Conservation (phyloP, 768 basidiomycete species). For the Sistotremastrum niveocremeum region DNA sequence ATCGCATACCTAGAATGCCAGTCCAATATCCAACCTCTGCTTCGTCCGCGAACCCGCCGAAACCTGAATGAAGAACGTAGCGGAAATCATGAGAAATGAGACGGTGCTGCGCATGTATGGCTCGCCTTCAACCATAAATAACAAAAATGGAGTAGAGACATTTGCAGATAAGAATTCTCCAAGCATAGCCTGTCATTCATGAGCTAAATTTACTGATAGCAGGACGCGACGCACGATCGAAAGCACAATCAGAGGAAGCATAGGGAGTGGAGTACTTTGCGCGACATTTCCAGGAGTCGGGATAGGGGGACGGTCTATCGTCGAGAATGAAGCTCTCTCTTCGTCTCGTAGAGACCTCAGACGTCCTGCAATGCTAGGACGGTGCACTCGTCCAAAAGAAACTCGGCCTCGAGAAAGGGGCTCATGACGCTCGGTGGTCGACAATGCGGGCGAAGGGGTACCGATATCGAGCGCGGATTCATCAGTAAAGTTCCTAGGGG, state of each 20-base stretch:
- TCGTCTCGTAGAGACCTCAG: conserved; percentile 1
- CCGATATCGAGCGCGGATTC: conserved; percentile 5
- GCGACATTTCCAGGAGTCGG: conserved; percentile 65
- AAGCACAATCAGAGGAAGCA: conserved; percentile 79
- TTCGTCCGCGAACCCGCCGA: conserved; percentile 59
- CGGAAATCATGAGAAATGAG: conserved; percentile 3
- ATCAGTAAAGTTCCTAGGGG: conserved; percentile 1
- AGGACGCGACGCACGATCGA: conserved; percentile 55
- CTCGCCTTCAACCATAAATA: conserved; percentile 88
- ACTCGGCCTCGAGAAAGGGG: conserved; percentile 2
- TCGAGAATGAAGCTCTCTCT: conserved; percentile 9
- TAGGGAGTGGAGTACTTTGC: conserved; percentile 71
- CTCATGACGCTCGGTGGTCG: background rate
- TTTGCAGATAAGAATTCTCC: conserved; percentile 93
- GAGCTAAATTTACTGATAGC: conserved; percentile 3
- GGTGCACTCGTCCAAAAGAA: conserved; percentile 6
- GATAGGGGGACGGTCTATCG: conserved; percentile 49
- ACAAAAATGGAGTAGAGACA: conserved; percentile 78
- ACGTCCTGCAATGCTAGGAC: background rate
- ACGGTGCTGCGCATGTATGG: background rate
- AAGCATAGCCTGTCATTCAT: conserved; percentile 61
- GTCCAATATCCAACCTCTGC: conserved; percentile 84
- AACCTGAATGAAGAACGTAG: conserved; percentile 30
- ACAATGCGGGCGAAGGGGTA: conserved; percentile 2
- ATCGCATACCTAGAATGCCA: conserved; percentile 55